Conservation (phyloP, 2,329 filamentous ascomycete species). For the Ceratocystis huliohia region DNA sequence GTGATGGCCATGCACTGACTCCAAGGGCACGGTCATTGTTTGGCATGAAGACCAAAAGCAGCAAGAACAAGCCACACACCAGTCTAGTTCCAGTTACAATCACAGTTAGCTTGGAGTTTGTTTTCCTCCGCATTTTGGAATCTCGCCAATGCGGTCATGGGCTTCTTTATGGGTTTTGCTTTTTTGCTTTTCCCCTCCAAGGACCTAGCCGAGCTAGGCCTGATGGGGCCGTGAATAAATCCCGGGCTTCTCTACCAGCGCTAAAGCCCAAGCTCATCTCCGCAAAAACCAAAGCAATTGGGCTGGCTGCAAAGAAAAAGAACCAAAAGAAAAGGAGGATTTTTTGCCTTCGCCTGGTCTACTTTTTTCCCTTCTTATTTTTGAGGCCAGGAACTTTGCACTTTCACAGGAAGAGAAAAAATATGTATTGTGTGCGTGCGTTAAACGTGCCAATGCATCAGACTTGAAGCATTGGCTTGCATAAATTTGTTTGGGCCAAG, state of each 20-base stretch:
- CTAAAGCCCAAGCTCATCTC: not conserved
- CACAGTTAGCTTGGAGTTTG: no score
- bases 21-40: not conserved
- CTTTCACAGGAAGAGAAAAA: not conserved
- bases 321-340: not conserved
- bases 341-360: not conserved
- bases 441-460: constrained; percentile 1
- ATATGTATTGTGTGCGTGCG: not conserved
- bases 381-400: constrained; percentile 2
- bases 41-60: not conserved
- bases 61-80: not conserved
- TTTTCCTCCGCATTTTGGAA: no score
- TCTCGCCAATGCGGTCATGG: not conserved
- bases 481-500: constrained; percentile 22
- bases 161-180: not conserved
- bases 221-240: not conserved
- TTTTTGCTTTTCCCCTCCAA: not conserved
- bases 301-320: not conserved
- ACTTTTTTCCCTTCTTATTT: not conserved
- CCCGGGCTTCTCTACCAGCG: not conserved
- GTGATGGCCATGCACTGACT: not conserved
- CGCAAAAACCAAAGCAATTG: not conserved
- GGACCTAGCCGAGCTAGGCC: not conserved
- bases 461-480: constrained; percentile 3
- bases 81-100: not conserved